Conservation (phyloP, 352 stramenopile genomes). For the Pythium brassicae region DNA sequence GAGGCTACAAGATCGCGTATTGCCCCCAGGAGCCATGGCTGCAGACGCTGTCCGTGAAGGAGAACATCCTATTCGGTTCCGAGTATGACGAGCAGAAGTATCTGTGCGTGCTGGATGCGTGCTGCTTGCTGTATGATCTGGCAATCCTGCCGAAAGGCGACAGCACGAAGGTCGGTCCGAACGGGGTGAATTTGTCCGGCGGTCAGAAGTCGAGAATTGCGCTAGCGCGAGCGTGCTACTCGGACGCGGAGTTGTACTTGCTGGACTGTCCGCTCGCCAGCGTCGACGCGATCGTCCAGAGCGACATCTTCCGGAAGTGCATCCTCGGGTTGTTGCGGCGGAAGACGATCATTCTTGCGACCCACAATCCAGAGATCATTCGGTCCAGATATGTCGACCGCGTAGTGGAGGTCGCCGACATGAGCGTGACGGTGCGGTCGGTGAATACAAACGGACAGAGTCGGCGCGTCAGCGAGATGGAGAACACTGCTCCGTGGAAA, state of each 20-base stretch:
- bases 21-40: slow-evolving; percentile 75
- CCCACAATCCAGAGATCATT: slow-evolving; percentile 44
- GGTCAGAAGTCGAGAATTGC: slow-evolving; percentile 51
- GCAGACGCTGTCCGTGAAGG: slow-evolving; percentile 61
- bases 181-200: slow-evolving; percentile 50
- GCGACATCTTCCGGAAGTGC: slow-evolving; percentile 46
- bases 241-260: slow-evolving; percentile 45
- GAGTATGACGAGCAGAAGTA: slow-evolving; percentile 60
- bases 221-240: slow-evolving; percentile 45
- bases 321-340: slow-evolving; percentile 35
- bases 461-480: background rate
- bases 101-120: slow-evolving; percentile 18
- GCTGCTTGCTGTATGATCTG: slow-evolving; percentile 17
- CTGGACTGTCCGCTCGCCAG: slow-evolving; percentile 40
- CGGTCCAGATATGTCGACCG: slow-evolving; percentile 33
- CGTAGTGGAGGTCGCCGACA: slow-evolving; percentile 13
- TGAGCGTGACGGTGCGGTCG: background rate
- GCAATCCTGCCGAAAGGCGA: slow-evolving; percentile 48
- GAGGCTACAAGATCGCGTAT: slow-evolving; percentile 13
- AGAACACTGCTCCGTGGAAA: background rate
- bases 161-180: slow-evolving; percentile 34
- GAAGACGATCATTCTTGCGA: slow-evolving; percentile 52
- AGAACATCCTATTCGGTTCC: slow-evolving; percentile 86
- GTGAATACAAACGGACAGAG: background rate
- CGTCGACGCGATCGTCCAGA: slow-evolving; percentile 54